phyloP scores from a whole-genome alignment of 192 early-diverging fungal species.

The Coemansia reversa region DNA sequence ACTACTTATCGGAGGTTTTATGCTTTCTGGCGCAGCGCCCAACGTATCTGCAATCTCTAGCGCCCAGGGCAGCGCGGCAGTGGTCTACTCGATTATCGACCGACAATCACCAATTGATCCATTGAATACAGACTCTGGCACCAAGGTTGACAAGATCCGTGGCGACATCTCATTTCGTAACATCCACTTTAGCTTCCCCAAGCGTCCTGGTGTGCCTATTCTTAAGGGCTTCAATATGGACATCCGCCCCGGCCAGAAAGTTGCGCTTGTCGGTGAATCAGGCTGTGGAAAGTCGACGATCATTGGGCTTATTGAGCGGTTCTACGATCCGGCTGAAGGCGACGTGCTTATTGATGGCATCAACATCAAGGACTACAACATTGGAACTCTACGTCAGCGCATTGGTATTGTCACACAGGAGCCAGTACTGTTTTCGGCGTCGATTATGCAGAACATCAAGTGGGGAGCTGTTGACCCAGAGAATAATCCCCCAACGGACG shows the following conservation, averaged over 20 bases:
- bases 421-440: constrained; percentile 79
- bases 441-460: constrained; percentile 79
- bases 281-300: constrained; percentile 88
- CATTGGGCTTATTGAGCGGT: constrained; percentile 80
- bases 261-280: constrained; percentile 87
- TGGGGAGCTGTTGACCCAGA: constrained; percentile 61
- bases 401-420: constrained; percentile 92
- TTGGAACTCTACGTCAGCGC: constrained; percentile 75
- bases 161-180: constrained; percentile 74
- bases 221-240: constrained; percentile 73
- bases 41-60: constrained; percentile 73
- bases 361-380: constrained; percentile 72
- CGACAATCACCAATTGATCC: constrained; percentile 75
- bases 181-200: constrained; percentile 83
- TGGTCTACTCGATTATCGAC: constrained; percentile 80
- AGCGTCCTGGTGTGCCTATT: constrained; percentile 76
- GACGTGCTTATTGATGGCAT: constrained; percentile 70
- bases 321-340: constrained; percentile 71
- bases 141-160: constrained; percentile 42
- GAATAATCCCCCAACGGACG: constrained; percentile 63
- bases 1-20: constrained; percentile 78
- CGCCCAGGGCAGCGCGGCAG: constrained; percentile 75
- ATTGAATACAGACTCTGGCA: constrained; percentile 27
- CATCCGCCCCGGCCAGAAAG: constrained; percentile 74
- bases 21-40: constrained; percentile 65